phyloP scores from a whole-genome alignment of 2,329 filamentous ascomycete species.

The Simplicillium aogashimaense region DNA sequence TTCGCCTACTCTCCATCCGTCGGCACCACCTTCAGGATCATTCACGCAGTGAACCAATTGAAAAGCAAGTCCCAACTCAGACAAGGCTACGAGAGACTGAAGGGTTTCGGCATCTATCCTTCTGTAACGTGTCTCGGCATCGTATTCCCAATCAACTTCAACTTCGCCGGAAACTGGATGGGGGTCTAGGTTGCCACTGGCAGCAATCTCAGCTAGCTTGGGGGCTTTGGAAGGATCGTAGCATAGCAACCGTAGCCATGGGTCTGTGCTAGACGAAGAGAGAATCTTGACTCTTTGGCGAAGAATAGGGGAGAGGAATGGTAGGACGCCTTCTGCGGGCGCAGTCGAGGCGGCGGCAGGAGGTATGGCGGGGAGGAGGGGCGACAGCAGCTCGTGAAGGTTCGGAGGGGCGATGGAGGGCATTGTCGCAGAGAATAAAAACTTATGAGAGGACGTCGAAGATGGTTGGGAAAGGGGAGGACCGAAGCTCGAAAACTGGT shows the following conservation, averaged over 20 bases:
- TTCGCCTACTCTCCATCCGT: slow-evolving; percentile 66
- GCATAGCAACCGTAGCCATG: slow-evolving; percentile 65
- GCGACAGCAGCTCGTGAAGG: slow-evolving; percentile 37
- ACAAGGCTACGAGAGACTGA: slow-evolving; percentile 54
- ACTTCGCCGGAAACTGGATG: slow-evolving; percentile 74
- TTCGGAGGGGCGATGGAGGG: slow-evolving; percentile 30
- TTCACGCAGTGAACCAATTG: slow-evolving; percentile 60
- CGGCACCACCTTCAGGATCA: slow-evolving; percentile 48
- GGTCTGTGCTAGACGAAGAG: slow-evolving; percentile 45
- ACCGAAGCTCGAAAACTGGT: background rate
- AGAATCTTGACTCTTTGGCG: slow-evolving; percentile 58
- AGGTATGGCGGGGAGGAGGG: slow-evolving; percentile 50
- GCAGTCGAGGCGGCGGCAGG: slow-evolving; percentile 47
- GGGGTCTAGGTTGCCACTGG: slow-evolving; percentile 59
- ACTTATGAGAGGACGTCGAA: background rate
- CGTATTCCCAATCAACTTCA: slow-evolving; percentile 60
- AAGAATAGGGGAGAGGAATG: slow-evolving; percentile 54
- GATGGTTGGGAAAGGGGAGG: background rate
- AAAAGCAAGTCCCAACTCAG: slow-evolving; percentile 52
- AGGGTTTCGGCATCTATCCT: slow-evolving; percentile 69
- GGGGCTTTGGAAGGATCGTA: slow-evolving; percentile 51
- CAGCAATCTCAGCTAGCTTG: slow-evolving; percentile 50
- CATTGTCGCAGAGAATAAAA: slow-evolving; percentile 2
- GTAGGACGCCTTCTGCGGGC: slow-evolving; percentile 46
- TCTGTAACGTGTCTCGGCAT: slow-evolving; percentile 53